Base-by-base conservation (phyloP, 345 rosid species). In the Heritiera fomes region DNA sequence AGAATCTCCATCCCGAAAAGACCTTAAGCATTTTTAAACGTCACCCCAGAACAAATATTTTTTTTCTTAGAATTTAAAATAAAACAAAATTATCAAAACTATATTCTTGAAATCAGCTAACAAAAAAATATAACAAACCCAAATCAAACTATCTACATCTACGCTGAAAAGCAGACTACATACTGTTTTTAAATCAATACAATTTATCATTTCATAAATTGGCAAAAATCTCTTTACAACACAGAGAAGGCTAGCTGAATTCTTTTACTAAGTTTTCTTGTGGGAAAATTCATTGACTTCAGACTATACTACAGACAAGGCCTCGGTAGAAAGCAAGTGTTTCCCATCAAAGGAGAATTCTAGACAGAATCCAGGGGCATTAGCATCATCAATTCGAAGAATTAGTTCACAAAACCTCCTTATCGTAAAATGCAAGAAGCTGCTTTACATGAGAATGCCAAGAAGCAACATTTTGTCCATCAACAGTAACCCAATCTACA, bases 381-480 rank as follows among this genome's bases (percentile, higher is more conserved):
- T 38, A 17, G 55, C 5, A 47, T 40, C 53, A 6, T 20, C 8
- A 9, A 1, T 28, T 61, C 8, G 34, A 61, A 32, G 67, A 32
- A 5, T 12, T 62, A 30, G 18, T 53, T 53, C 59, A 88, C 81
- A 85, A 68, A 43, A 87, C 87, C 83, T 88, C 97, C 84, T 91
- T 89, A 50, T 93, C 97, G 55, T 92, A 92, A 79, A 89, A 93
- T 72, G 97, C 90, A 47, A 95, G 93, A 78, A 93, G 94, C 76
- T 93, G 94, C 83, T 94, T 95, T 76, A 95, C 96, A 63, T 93
- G 98, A 85, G 92, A 89, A 82, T 87, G 93, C 98, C 98, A 93
- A 71, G 93, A 89, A 78, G 88, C 92, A 66, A 93, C 97, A 66
- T 80, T 90, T 77, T 95, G 92, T 71, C 98, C 95, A 78, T 92